Conservation (phyloP, 495 filamentous ascomycete species). For the Hypoxylon perforatum region DNA sequence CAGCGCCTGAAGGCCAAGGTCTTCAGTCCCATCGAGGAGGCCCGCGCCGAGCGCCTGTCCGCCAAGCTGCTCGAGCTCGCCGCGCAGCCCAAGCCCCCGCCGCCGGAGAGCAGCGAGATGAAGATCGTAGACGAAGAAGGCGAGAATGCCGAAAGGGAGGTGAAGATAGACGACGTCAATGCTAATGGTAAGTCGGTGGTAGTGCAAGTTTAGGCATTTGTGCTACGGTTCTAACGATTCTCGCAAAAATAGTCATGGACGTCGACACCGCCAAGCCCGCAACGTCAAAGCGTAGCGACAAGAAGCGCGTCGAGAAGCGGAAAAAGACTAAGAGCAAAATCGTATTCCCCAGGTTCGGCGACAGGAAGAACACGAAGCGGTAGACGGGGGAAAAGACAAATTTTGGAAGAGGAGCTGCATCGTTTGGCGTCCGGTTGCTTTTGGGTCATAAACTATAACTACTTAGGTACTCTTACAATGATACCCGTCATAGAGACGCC, state of each 20-base stretch:
- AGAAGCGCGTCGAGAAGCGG: conserved; percentile 57
- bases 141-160: conserved; percentile 41
- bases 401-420: conserved; percentile 7
- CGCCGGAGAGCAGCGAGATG: conserved; percentile 33
- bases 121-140: conserved; percentile 41
- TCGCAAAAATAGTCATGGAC: conserved; percentile 56
- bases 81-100: conserved; percentile 68
- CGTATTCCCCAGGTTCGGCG: conserved; percentile 63
- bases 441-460: conserved; percentile 28
- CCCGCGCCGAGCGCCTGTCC: conserved; percentile 79
- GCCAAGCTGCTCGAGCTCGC: conserved; percentile 82
- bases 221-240: conserved; percentile 27
- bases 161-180: conserved; percentile 48
- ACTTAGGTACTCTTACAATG: conserved; percentile 32
- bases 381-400: conserved; percentile 2
- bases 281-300: conserved; percentile 45
- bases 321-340: conserved; percentile 60
- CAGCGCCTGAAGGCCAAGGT: conserved; percentile 77
- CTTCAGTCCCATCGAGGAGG: conserved; percentile 81
- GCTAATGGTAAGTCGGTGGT: conserved; percentile 49
- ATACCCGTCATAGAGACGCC: conserved; percentile 37
- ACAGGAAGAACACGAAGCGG: conserved; percentile 56
- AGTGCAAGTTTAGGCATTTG: no score
- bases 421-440: conserved; percentile 34
- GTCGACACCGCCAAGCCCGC: conserved; percentile 52